Base-by-base conservation (phyloP, 768 basidiomycete genomes). In the Lentinula sp. region DNA sequence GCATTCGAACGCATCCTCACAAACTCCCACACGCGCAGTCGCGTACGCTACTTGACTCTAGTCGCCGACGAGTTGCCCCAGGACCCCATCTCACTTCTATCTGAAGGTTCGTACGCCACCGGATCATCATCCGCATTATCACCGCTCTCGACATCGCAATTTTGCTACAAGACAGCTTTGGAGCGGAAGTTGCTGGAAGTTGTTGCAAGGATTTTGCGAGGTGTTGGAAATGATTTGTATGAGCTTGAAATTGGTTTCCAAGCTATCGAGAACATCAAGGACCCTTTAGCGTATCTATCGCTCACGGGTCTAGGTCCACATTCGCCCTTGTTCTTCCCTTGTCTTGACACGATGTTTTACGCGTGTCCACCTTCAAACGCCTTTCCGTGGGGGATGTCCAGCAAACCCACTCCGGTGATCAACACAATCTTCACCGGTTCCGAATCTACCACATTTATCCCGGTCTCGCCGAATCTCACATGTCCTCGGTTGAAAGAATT, bases 211-310 rank as follows among this genome's bases (percentile, higher is more conserved):
- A 57, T 57, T 5, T 13, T 57, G 23, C 28, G 42, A 9, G 7
- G 16, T 13, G 56, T 45, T 16, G 37, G 18, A 36, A 42, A 36
- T 8, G 56, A 57, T 23, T n/a, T 57, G 41, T 57, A 57, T 41
- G 56, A 57, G 45, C 56, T 57, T 13, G 56, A 57, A 10, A 43
- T 57, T 23, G 56, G 56, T 16, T 32, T 57, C 16, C 56, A 57
- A 46, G 56, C 41, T n/a, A 46, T 57, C 16, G 20, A 23, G 7
- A 10, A 45, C 28, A 16, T 57, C 33, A 15, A 33, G 6, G 28
- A 46, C n/a, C 56, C 56, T 7, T 39, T 54, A 8, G 37, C 35
- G 16, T 54, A 54, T 54, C 36, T 54, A 37, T 54, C 53, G 33
- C 9, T 54, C 53, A 37, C 53, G 16, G 53, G 53, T 37, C n/a